A percentile compares a stretch with the other conserved stretches of the same genome.
phyloP scores from a whole-genome alignment of 805 yeast genomes.

The Teunomyces atbi region DNA sequence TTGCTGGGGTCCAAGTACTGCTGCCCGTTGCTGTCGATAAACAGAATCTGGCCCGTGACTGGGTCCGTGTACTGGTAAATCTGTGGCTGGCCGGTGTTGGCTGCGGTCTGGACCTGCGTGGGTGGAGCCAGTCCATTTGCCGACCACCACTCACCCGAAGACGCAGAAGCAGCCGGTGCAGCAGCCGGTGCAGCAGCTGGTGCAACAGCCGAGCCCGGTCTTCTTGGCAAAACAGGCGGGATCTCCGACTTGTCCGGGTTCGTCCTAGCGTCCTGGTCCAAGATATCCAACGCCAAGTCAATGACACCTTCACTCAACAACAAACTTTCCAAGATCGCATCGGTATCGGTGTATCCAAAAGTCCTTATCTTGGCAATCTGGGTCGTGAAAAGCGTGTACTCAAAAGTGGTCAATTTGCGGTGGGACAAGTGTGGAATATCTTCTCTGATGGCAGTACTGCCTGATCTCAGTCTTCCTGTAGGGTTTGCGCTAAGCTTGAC shows the following conservation, averaged over 20 bases:
- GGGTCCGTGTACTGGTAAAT: slow-evolving; percentile 73
- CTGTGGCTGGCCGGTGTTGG: slow-evolving; percentile 34
- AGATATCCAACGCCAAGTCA: slow-evolving; percentile 55
- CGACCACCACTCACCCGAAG: slow-evolving; percentile 34
- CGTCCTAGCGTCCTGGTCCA: slow-evolving; percentile 39
- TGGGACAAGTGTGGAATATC: slow-evolving; percentile 44
- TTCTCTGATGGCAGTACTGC: slow-evolving; percentile 1
- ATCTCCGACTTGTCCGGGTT: slow-evolving; percentile 37
- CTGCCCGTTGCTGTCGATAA: slow-evolving; percentile 68
- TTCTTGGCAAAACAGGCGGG: slow-evolving; percentile 49
- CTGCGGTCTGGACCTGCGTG: slow-evolving; percentile 12
- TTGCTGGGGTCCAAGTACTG: slow-evolving; percentile 52
- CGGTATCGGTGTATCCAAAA: slow-evolving; percentile 58
- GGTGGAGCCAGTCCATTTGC: neutral
- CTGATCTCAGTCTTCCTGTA: slow-evolving; percentile 12
- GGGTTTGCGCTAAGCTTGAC: slow-evolving; percentile 10
- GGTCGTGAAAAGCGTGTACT: slow-evolving; percentile 49
- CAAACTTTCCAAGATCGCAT: slow-evolving; percentile 63
- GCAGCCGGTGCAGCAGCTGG: slow-evolving; percentile 13
- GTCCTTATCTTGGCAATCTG: slow-evolving; percentile 45
- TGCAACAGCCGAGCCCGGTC: slow-evolving; percentile 24
- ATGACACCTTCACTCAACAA: slow-evolving; percentile 57
- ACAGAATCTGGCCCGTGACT: slow-evolving; percentile 61
- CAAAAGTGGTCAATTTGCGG: slow-evolving; percentile 53
- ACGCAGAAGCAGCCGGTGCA: slow-evolving; percentile 14